Conservation (phyloP, 2,329 filamentous ascomycete species). For the Fonsecaea pugnacius region DNA sequence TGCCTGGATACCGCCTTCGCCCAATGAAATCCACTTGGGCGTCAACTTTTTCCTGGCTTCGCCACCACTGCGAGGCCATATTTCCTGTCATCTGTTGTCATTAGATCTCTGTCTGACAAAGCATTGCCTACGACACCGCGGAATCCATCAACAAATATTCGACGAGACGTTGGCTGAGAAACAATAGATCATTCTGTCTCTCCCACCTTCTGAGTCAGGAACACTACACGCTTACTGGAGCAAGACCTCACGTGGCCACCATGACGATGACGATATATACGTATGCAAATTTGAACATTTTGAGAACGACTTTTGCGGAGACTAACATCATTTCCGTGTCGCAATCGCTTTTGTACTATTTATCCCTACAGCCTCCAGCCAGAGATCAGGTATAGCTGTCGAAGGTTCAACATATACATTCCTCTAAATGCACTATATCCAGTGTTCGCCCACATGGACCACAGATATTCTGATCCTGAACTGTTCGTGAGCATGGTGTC, state of each 20-base stretch:
- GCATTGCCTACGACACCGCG: not conserved
- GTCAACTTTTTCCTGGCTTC: conserved; percentile 14
- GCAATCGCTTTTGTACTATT: not conserved
- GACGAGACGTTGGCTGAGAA: not conserved
- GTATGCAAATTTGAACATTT: not conserved
- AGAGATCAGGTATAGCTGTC: not conserved
- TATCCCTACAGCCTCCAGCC: not conserved
- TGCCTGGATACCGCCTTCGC: not conserved
- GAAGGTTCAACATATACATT: not conserved
- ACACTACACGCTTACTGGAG: not conserved
- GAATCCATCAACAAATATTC: not conserved
- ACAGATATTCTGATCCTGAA: too few relatives aligned
- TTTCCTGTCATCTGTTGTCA: not conserved
- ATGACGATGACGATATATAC: not conserved
- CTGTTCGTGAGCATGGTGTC: too few relatives aligned
- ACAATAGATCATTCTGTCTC: not conserved
- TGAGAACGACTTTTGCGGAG: not conserved
- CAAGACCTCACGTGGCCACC: not conserved
- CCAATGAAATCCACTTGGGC: conserved; percentile 13
- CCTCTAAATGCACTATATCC: too few relatives aligned
- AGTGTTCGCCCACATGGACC: too few relatives aligned
- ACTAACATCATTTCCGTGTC: not conserved
- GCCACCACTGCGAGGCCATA: conserved; percentile 6
- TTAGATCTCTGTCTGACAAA: conserved; percentile 12
- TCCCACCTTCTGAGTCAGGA: not conserved